Percentiles rank a stretch among this genome's conserved stretches.
phyloP scores from a whole-genome alignment of 192 early-diverging fungal species.

The Piromyces sp. region DNA sequence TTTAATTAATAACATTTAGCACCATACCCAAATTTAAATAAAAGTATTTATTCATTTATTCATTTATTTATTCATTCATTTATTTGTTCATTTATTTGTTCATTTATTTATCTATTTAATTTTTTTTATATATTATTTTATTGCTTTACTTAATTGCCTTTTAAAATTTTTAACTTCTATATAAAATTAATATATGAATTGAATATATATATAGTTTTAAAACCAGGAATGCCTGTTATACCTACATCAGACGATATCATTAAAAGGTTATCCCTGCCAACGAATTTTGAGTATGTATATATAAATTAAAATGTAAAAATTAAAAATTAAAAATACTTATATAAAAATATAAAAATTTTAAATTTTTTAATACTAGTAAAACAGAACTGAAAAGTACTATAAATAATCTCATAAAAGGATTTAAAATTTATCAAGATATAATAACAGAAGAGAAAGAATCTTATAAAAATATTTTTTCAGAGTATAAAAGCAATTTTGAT shows the following conservation, averaged over 20 bases:
- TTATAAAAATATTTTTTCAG: background rate
- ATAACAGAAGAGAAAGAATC: background rate
- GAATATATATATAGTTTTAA: no score
- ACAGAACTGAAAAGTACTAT: background rate
- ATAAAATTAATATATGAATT: no score
- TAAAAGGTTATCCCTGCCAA: background rate
- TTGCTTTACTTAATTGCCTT: no score
- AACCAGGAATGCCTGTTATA: background rate
- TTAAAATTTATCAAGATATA: background rate
- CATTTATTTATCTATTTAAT: no score
- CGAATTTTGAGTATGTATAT: background rate
- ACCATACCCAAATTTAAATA: background rate
- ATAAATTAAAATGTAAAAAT: no score
- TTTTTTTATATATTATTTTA: no score
- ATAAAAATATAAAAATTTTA: no score
- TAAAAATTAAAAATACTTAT: no score
- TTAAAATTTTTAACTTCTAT: no score
- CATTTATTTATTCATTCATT: no score
- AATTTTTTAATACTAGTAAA: background rate
- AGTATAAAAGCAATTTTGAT: background rate
- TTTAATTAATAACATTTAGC: background rate
- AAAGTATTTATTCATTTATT: background rate
- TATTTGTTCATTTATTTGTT: no score
- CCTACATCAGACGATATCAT: background rate
- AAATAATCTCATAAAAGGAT: background rate